Base-by-base conservation (phyloP, 1,139 yeast genomes). In the Candida gigantensis region DNA sequence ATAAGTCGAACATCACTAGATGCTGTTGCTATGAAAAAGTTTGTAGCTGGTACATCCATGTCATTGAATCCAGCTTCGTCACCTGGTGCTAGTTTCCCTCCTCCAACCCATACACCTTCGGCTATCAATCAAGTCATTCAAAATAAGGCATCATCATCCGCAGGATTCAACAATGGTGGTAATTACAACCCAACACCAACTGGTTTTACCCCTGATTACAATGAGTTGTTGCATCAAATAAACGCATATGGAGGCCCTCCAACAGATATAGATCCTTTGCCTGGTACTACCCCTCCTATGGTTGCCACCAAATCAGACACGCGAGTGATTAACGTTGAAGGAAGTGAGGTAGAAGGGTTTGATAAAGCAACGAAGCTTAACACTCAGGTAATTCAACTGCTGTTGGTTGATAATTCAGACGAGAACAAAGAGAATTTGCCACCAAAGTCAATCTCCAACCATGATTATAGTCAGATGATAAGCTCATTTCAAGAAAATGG, bases 261-360 rank as follows among this genome's bases (percentile, higher is more conserved):
- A 43, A 75, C 81, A 3, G 81, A 75, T 46, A 73, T 75, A 24
- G 81, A 75, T 51, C 75, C 75, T 3, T 54, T 70, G 33, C 74
- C 74, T 3, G 65, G 63, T 5, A 56, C 58, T 3, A 69, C 76
- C 0, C 76, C 76, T 5, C 77, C 77, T 11, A 68, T 68, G 73
- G 58, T 71, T 55, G 77, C 77, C 3, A 68, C 75, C 5, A 72
- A 71, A 46, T 59, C 66, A 15, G 71, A 72, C 42, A 72, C 77
- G 3, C 52, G 75, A 42, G 68, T 72, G 5, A 72, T 72, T 28
- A 69, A 67, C 45, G 40, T 71, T 13, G 40, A 38, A 16, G 44
- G 6, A 9, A 3, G n/a, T 20, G 36, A 45, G 24, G 36, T 28
- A 15, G 47, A 44, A 24, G 32, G 34, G 9, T 74, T 74, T 10